Evolutionary conservation across 2,329 filamentous ascomycete species (phyloP).

Genomic region (Zasmidium cellare): DNA sequence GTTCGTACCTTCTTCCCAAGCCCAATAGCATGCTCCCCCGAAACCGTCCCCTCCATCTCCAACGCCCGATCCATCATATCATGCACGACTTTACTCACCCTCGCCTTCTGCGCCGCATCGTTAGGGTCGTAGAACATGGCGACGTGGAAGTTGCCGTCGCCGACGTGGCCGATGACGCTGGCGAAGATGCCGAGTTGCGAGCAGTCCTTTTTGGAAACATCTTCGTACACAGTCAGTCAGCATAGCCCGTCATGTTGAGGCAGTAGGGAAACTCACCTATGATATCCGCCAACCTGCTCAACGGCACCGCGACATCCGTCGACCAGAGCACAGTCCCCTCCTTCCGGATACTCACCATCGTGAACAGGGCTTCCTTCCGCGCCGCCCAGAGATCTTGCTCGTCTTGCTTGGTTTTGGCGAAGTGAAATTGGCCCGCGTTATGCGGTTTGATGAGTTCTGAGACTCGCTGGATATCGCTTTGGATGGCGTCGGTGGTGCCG

Average conservation of each 20-base stretch:
- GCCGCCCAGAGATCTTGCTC: constrained; percentile 55
- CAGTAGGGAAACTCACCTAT: constrained; percentile 37
- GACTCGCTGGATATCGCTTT: constrained; percentile 72
- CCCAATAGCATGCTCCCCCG: constrained; percentile 25
- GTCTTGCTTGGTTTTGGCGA: constrained; percentile 22
- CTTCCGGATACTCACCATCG: constrained; percentile 57
- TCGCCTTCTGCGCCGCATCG: constrained; percentile 68
- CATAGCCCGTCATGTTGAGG: not conserved
- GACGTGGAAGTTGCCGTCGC: constrained; percentile 93
- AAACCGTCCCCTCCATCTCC: constrained; percentile 81
- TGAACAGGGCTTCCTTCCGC: constrained; percentile 62
- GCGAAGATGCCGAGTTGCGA: constrained; percentile 83
- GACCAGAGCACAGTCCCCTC: constrained; percentile 61
- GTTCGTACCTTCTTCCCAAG: constrained; percentile 23
- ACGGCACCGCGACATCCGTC: constrained; percentile 61
- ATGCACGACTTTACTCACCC: constrained; percentile 76
- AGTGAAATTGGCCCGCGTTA: constrained; percentile 18
- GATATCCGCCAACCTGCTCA: constrained; percentile 63
- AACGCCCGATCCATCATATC: constrained; percentile 89
- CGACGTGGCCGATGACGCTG: constrained; percentile 84
- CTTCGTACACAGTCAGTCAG: constrained; percentile 36
- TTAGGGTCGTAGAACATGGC: constrained; percentile 82
- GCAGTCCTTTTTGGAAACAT: constrained; percentile 86
- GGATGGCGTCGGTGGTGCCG: constrained; percentile 72
- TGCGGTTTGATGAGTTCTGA: constrained; percentile 61